A percentile compares a stretch with the other conserved stretches of the same genome.
phyloP scores from a whole-genome alignment of 2,329 filamentous ascomycete species.

The Fusarium domesticum region DNA sequence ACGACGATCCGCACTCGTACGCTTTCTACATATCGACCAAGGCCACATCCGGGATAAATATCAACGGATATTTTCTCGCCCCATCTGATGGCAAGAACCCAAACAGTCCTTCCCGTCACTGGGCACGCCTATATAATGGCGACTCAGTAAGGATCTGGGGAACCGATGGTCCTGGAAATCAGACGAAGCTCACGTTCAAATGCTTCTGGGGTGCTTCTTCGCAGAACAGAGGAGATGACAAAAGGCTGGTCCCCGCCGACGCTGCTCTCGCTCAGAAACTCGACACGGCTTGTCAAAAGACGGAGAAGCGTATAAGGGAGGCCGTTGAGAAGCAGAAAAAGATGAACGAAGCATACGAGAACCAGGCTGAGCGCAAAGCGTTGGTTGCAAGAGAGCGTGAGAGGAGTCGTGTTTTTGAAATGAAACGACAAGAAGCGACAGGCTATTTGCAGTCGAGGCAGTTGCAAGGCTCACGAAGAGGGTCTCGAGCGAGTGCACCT shows the following conservation, averaged over 20 bases:
- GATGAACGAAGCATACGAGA: slow-evolving; percentile 43
- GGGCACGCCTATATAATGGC: slow-evolving; percentile 71
- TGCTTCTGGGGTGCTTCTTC: slow-evolving; percentile 58
- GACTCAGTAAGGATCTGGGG: slow-evolving; percentile 75
- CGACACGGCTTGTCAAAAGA: slow-evolving; percentile 46
- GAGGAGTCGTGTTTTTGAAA: slow-evolving; percentile 50
- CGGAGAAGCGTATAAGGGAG: slow-evolving; percentile 45
- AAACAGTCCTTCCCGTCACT: slow-evolving; percentile 53
- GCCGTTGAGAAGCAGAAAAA: slow-evolving; percentile 39
- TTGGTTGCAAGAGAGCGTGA: slow-evolving; percentile 46
- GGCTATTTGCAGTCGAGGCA: slow-evolving; percentile 37
- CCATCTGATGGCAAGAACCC: slow-evolving; percentile 55
- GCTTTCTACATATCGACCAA: slow-evolving; percentile 77
- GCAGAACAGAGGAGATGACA: slow-evolving; percentile 33
- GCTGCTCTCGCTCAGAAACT: slow-evolving; percentile 43
- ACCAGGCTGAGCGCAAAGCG: slow-evolving; percentile 42
- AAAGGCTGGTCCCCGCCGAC: slow-evolving; percentile 36
- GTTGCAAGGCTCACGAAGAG: slow-evolving; percentile 25
- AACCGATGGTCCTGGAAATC: slow-evolving; percentile 37
- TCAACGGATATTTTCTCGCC: slow-evolving; percentile 69
- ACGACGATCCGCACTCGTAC: slow-evolving; percentile 51
- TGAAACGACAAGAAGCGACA: slow-evolving; percentile 45
- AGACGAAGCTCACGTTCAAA: slow-evolving; percentile 49
- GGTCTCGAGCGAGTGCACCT: slow-evolving; percentile 31
- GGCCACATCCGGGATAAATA: slow-evolving; percentile 68